Evolutionary conservation across 1,284 basidiomycete genomes (phyloP).

Genomic region (Irpex lacteus): DNA sequence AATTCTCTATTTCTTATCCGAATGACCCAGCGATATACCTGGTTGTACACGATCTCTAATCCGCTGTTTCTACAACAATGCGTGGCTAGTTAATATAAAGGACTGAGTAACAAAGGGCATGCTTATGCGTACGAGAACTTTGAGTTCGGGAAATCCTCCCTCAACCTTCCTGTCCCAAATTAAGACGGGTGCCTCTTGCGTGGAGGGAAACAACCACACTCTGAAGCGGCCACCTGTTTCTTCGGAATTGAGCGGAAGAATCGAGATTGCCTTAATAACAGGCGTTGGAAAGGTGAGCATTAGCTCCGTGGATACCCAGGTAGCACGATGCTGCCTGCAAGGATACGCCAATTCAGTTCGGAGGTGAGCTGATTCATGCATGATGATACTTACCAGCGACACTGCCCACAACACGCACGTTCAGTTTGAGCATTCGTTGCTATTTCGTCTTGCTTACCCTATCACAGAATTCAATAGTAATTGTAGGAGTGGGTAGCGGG

Average conservation of each 20-base stretch:
- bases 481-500: slow-evolving; percentile 41
- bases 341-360: slow-evolving; percentile 6
- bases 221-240: slow-evolving; percentile 88
- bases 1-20: slow-evolving; percentile 46
- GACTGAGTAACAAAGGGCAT: neutral
- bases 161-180: slow-evolving; percentile 85
- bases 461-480: slow-evolving; percentile 85
- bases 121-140: slow-evolving; percentile 60
- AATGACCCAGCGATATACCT: slow-evolving; percentile 78
- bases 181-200: slow-evolving; percentile 36
- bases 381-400: slow-evolving; percentile 57
- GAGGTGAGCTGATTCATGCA: neutral
- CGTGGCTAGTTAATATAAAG: neutral
- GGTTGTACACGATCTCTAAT: slow-evolving; percentile 82
- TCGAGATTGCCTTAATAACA: slow-evolving; percentile 57
- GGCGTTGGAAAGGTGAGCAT: slow-evolving; percentile 86
- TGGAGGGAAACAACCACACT: slow-evolving; percentile 68
- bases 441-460: slow-evolving; percentile 49
- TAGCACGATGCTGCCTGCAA: slow-evolving; percentile 78
- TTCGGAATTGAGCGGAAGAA: slow-evolving; percentile 74
- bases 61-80: slow-evolving; percentile 72
- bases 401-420: slow-evolving; percentile 37
- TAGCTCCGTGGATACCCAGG: slow-evolving; percentile 87
- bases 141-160: slow-evolving; percentile 88
- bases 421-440: neutral